These are phyloP conservation scores for Fagopyrum esculentum DNA, from an alignment of 148 eudicot genomes.

Conservation along the genomic window DNA sequence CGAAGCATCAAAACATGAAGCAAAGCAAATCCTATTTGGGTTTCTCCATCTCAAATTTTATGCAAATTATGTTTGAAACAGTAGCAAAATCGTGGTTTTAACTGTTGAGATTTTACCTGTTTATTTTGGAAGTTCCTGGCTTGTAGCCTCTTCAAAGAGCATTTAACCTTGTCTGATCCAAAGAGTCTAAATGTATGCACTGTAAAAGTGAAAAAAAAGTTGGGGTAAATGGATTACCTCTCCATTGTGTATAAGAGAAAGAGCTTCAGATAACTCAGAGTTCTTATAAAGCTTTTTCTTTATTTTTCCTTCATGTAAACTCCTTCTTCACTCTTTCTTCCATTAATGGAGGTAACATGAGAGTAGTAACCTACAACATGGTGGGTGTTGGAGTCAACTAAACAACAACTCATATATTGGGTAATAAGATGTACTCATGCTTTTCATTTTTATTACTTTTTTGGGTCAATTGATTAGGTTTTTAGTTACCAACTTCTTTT, in stretches of 20 bases:
- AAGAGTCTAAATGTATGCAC: not conserved
- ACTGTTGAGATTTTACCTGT: not conserved
- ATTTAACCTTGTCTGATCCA: not conserved
- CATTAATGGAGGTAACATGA: not conserved
- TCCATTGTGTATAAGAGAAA: not conserved
- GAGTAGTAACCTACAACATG: not conserved
- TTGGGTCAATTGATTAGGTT: no score
- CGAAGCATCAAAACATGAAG: no score
- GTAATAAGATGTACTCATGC: not conserved
- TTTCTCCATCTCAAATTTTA: no score
- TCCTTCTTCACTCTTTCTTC: not conserved
- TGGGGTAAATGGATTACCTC: not conserved
- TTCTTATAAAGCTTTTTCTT: not conserved
- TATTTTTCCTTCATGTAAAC: not conserved
- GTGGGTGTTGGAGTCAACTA: not conserved
- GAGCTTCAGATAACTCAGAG: conserved; percentile 8
- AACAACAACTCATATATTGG: not conserved
- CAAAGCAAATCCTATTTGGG: no score
- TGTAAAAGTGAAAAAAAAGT: not conserved
- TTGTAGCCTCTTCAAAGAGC: not conserved
- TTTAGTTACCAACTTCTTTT: no score
- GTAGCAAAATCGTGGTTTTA: no score
- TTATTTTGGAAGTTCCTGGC: not conserved
- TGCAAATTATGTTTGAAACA: no score
- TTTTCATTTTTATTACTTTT: no score